A percentile compares a stretch with the other conserved stretches of the same genome.
These are phyloP conservation scores for Ophiosphaerella korrae DNA, from an alignment of 2,329 filamentous ascomycete genomes.

Conservation along the genomic window DNA sequence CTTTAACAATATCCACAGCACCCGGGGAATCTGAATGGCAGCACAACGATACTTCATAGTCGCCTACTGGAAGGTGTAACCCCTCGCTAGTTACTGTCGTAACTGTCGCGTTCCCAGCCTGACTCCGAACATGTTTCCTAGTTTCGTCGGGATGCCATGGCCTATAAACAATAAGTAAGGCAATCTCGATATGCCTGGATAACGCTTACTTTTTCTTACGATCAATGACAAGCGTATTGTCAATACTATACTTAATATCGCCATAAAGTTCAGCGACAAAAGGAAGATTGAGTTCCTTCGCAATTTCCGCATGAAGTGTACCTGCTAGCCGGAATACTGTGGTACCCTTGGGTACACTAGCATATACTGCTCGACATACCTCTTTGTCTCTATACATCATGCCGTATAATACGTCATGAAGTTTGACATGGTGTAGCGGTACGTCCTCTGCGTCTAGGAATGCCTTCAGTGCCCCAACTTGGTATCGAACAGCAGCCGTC, in stretches of 20 bases:
- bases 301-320: constrained; percentile 60
- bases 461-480: constrained; percentile 66
- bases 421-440: constrained; percentile 65
- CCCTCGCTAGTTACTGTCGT: constrained; percentile 51
- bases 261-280: constrained; percentile 62
- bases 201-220: constrained; percentile 59
- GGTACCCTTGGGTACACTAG: constrained; percentile 57
- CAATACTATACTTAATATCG: constrained; percentile 61
- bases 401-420: constrained; percentile 65
- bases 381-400: constrained; percentile 61
- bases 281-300: constrained; percentile 57
- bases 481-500: constrained; percentile 64
- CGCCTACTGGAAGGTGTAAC: constrained; percentile 48
- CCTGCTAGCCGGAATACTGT: constrained; percentile 62
- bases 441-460: constrained; percentile 64
- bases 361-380: constrained; percentile 59
- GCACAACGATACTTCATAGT: constrained; percentile 51
- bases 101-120: constrained; percentile 49
- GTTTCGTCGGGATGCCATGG: constrained; percentile 51
- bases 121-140: constrained; percentile 47
- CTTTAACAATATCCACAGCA: constrained; percentile 51
- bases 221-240: constrained; percentile 60
- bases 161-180: constrained; percentile 17
- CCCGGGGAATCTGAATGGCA: constrained; percentile 54
- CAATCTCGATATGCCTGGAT: neutral